Evolutionary conservation across 352 stramenopile genomes (phyloP).

Genomic region (Phytophthora quininea): DNA sequence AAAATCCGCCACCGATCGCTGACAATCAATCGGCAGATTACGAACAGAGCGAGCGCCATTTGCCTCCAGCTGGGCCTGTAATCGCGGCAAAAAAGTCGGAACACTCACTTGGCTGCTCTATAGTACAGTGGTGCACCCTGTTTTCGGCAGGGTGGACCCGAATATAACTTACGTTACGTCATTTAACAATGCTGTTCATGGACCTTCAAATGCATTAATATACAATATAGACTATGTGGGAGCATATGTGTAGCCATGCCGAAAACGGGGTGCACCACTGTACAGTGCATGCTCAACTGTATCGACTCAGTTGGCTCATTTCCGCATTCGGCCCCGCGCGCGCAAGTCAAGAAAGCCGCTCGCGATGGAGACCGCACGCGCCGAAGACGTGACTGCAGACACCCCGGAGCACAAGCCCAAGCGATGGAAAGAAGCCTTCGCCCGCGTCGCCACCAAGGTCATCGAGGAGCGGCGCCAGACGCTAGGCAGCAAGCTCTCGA

Average conservation of each 20-base stretch:
- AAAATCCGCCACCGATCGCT: too few species aligned
- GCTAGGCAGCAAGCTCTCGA: conserved; percentile 18
- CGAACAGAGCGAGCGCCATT: background rate
- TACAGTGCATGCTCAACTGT: background rate
- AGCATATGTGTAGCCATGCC: too few species aligned
- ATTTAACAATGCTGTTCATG: too few species aligned
- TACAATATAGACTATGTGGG: too few species aligned
- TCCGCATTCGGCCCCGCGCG: background rate
- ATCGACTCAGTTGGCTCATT: background rate
- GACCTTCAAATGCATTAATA: too few species aligned
- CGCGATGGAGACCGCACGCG: background rate
- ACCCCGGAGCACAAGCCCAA: background rate
- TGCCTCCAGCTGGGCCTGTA: background rate
- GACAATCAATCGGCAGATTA: background rate
- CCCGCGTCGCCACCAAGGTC: conserved; percentile 28
- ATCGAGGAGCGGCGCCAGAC: conserved; percentile 25
- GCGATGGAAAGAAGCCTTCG: conserved; percentile 40
- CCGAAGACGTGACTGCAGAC: background rate
- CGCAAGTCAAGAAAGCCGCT: background rate
- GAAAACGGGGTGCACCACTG: too few species aligned
- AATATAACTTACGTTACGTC: too few species aligned
- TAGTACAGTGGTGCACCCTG: too few species aligned
- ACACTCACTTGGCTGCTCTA: conserved; percentile 1
- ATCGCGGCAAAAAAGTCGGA: background rate
- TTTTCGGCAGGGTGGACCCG: too few species aligned